Percentiles rank a stretch among this genome's conserved stretches.
Conservation (phyloP, 202 grass and related monocot genomes). For the Carex arenaria region DNA sequence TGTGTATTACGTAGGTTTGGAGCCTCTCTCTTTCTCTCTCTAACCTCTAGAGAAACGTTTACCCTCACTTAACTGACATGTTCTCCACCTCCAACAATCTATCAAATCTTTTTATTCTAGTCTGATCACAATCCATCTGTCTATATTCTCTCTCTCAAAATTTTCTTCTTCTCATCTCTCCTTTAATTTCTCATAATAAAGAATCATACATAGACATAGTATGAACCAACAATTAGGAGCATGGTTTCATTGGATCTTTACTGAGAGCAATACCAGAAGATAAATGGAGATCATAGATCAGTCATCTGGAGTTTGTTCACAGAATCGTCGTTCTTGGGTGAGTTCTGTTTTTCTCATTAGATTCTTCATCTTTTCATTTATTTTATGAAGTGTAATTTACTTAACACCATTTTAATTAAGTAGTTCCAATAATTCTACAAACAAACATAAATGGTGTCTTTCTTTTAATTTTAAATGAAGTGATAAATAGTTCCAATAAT, state of each 20-base stretch:
- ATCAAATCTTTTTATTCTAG: background rate
- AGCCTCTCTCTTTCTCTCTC: conserved; percentile 12
- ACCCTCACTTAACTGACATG: background rate
- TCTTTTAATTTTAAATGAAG: background rate
- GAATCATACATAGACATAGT: background rate
- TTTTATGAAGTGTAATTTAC: background rate
- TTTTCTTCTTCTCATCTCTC: background rate
- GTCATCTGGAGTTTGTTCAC: background rate
- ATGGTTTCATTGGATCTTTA: background rate
- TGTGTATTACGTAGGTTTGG: background rate
- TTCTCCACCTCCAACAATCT: background rate
- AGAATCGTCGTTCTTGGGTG: conserved; percentile 13
- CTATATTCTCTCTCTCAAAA: conserved; percentile 11
- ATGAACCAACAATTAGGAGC: background rate
- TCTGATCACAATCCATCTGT: background rate
- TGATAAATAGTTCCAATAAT: background rate
- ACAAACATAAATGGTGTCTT: background rate
- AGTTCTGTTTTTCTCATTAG: background rate
- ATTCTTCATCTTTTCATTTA: background rate
- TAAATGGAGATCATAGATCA: conserved; percentile 18
- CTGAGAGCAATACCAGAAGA: background rate
- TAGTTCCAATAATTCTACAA: no score
- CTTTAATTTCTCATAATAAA: background rate
- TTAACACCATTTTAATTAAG: background rate
- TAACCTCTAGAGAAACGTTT: background rate